phyloP scores from a whole-genome alignment of 768 basidiomycete genomes.

The Cystoderma amianthinum region DNA sequence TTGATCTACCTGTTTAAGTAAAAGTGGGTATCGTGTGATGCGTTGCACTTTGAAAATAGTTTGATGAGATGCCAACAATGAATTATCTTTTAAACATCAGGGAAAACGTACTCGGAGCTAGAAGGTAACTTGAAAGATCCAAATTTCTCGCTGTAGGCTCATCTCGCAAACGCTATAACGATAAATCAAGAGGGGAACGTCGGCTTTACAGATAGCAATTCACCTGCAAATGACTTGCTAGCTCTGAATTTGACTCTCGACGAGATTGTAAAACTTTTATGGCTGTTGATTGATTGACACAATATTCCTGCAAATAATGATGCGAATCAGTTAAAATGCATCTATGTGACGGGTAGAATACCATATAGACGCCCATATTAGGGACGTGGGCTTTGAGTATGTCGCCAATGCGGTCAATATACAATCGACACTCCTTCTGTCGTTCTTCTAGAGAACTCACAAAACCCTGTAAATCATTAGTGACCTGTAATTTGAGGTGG shows the following conservation, averaged over 20 bases:
- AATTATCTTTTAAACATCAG: too few relatives aligned
- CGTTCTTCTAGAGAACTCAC: constrained; percentile 85
- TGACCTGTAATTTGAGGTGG: too few relatives aligned
- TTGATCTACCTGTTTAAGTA: constrained; percentile 65
- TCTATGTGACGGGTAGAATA: constrained; percentile 21
- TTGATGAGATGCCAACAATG: not conserved
- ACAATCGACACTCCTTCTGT: constrained; percentile 87
- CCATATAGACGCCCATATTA: constrained; percentile 78
- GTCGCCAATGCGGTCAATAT: constrained; percentile 85
- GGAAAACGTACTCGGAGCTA: constrained; percentile 72
- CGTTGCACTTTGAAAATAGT: constrained; percentile 68
- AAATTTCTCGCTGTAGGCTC: constrained; percentile 73
- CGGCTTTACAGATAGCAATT: constrained; percentile 3
- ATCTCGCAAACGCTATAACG: constrained; percentile 59
- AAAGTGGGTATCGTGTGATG: constrained; percentile 87
- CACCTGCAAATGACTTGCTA: constrained; percentile 67
- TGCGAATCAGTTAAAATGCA: not conserved
- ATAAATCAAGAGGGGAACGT: not conserved
- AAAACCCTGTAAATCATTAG: constrained; percentile 47
- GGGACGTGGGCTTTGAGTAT: constrained; percentile 69
- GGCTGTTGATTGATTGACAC: constrained; percentile 79
- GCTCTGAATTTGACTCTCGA: constrained; percentile 57
- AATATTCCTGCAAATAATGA: constrained; percentile 57
- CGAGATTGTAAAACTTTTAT: constrained; percentile 72
- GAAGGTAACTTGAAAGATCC: constrained; percentile 85